Base-by-base conservation (phyloP, 116 monocot genomes). In the Papilionanthe hybrid region DNA sequence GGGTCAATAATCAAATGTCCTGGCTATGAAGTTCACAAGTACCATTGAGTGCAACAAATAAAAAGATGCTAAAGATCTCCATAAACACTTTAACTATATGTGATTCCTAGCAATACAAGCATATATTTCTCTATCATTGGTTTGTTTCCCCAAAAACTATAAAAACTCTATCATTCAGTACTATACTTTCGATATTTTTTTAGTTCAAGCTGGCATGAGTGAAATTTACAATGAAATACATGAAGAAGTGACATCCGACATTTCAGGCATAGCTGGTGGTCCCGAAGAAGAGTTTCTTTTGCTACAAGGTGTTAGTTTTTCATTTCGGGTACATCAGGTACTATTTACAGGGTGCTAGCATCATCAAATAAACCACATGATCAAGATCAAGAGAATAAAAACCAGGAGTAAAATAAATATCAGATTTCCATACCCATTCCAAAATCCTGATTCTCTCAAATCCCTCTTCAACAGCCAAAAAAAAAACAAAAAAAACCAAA, bases 301-400 rank as follows among this genome's bases (percentile, higher is more conserved):
- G 85, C 92, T 98, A 28, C 94, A 98, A 72, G 98, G 92, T 15
- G 98, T 98, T 7, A 79, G 94, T 45, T 92, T 98, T 82, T 94
- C 98, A 27, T 98, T 98, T 82, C 85, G 98, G 78, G 98, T 98
- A 11, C 98, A 98, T 78, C 98, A 98, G 92, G 97, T 97, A 85
- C 0, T 32, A 32, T 32, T 37, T 32, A 32, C 32, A 32, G 1
- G 32, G 32, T 32, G 32, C 32, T 32, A 32, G 32, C 32, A 32
- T 32, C 32, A 32, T 32, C 2, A 32, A 32, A 32, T 32, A 32
- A 32, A 32, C 32, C 32, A 32, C 32, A 32, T 2, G 1, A 32
- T 32, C 32, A 32, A 32, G 32, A 32, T 32, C 32, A 32, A 32
- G 32, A 32, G 32, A 32, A 32, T 32, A 3, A 32, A 32, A 32